These are phyloP conservation scores for Arabidopsis arenosa DNA, from an alignment of 345 rosid genomes.

Conservation along the genomic window DNA sequence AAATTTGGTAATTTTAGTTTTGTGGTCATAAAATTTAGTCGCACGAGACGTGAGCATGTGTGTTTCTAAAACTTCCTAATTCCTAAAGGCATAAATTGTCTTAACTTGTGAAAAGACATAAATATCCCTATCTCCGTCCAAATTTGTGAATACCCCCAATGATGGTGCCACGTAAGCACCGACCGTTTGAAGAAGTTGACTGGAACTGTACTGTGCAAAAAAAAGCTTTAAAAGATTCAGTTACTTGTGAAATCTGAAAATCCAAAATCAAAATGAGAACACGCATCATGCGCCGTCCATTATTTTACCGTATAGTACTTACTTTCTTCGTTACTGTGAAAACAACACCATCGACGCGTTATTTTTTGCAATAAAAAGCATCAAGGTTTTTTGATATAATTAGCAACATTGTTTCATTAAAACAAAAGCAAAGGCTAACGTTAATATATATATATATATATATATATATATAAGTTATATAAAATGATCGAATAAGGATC, in stretches of 20 bases:
- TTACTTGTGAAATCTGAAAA: conserved; percentile 24
- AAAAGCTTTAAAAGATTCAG: neutral
- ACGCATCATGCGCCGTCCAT: conserved; percentile 42
- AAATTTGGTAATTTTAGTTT: too few species aligned
- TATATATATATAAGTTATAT: neutral
- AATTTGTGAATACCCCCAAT: neutral
- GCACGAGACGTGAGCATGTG: neutral
- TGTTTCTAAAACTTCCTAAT: neutral
- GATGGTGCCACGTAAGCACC: conserved; percentile 42
- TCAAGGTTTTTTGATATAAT: neutral
- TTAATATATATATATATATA: neutral
- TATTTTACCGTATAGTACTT: neutral
- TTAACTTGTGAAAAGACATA: conserved; percentile 27
- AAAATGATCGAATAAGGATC: neutral
- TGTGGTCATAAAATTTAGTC: neutral
- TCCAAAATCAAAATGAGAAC: conserved; percentile 32
- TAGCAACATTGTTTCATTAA: neutral
- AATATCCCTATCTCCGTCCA: conserved; percentile 42
- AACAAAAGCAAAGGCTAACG: neutral
- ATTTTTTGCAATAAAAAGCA: neutral
- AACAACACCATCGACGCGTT: conserved; percentile 10
- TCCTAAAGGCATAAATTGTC: conserved; percentile 38
- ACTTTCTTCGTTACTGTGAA: conserved; percentile 11
- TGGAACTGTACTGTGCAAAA: conserved; percentile 26
- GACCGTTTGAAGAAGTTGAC: conserved; percentile 37